Evolutionary conservation across 2,329 filamentous ascomycete species (phyloP).

Genomic region (Ophiostoma triangulosporum): DNA sequence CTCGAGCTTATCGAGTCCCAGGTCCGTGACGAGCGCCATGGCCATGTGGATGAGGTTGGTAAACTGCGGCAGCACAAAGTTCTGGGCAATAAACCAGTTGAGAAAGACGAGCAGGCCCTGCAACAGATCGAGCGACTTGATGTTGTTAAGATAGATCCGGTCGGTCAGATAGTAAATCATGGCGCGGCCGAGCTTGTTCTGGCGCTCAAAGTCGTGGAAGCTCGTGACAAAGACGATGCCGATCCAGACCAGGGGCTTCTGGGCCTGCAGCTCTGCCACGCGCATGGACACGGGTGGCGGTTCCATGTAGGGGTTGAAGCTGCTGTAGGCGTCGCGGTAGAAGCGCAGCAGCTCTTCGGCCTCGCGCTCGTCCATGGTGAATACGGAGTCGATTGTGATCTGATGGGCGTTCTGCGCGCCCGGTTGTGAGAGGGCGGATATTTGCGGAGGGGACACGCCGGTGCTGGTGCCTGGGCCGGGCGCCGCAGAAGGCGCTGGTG

Average conservation of each 20-base stretch:
- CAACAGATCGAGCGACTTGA: conserved; percentile 12
- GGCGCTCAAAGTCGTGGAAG: conserved; percentile 14
- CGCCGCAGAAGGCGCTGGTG: background rate
- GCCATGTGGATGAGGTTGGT: conserved; percentile 14
- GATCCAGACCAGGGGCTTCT: conserved; percentile 15
- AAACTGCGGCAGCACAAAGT: conserved; percentile 12
- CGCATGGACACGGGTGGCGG: background rate
- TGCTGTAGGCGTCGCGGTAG: conserved; percentile 12
- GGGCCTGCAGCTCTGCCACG: conserved; percentile 9
- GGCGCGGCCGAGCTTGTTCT: conserved; percentile 10
- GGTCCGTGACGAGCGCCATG: conserved; percentile 15
- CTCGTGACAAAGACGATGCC: conserved; percentile 15
- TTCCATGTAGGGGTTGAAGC: conserved; percentile 12
- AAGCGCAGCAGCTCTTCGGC: conserved; percentile 13
- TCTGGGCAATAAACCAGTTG: conserved; percentile 14
- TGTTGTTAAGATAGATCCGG: conserved; percentile 10
- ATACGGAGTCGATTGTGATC: conserved; percentile 4
- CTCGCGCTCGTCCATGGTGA: conserved; percentile 9
- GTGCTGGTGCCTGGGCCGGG: background rate
- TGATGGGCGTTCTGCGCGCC: conserved; percentile 3
- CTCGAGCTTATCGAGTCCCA: conserved; percentile 15
- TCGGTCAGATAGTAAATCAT: conserved; percentile 13
- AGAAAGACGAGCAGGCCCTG: conserved; percentile 14
- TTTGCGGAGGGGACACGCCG: background rate
- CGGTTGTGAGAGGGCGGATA: background rate